Conservation (phyloP, 495 filamentous ascomycete species). For the Penicillium simplicissimum region DNA sequence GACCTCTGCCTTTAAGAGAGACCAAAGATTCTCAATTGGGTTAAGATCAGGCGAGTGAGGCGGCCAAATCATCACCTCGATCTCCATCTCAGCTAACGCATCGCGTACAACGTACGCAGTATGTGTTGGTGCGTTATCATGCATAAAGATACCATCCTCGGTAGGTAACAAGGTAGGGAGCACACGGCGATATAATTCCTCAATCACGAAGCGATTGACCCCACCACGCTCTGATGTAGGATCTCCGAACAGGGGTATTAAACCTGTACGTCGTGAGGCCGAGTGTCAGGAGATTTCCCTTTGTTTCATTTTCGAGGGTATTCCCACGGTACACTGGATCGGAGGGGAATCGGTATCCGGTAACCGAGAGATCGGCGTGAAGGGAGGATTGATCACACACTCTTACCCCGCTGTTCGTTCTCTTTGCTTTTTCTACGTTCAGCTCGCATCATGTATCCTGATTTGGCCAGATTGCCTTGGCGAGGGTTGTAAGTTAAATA, state of each 20-base stretch:
- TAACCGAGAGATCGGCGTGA: no score
- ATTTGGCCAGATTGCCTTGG: no score
- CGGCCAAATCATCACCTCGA: neutral
- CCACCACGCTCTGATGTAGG: neutral
- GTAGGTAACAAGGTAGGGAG: neutral
- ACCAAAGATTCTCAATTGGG: conserved; percentile 14
- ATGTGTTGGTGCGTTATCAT: conserved; percentile 8
- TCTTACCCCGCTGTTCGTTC: no score
- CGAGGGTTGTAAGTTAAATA: no score
- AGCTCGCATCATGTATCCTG: no score
- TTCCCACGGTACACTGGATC: no score
- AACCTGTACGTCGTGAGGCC: neutral
- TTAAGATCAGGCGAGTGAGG: conserved; percentile 15
- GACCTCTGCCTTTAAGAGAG: conserved; percentile 5
- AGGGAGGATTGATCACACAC: no score
- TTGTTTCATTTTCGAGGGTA: no score
- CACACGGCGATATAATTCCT: conserved; percentile 8
- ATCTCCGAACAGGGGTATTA: conserved; percentile 8
- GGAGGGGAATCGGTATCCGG: no score
- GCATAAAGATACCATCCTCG: conserved; percentile 1
- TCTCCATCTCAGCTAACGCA: neutral
- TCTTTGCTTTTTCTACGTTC: no score
- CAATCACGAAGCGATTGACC: neutral
- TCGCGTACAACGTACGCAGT: conserved; percentile 1
- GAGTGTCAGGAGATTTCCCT: no score